Base-by-base conservation (phyloP, 139 green algal genomes). In the Pleodorina starrii region DNA sequence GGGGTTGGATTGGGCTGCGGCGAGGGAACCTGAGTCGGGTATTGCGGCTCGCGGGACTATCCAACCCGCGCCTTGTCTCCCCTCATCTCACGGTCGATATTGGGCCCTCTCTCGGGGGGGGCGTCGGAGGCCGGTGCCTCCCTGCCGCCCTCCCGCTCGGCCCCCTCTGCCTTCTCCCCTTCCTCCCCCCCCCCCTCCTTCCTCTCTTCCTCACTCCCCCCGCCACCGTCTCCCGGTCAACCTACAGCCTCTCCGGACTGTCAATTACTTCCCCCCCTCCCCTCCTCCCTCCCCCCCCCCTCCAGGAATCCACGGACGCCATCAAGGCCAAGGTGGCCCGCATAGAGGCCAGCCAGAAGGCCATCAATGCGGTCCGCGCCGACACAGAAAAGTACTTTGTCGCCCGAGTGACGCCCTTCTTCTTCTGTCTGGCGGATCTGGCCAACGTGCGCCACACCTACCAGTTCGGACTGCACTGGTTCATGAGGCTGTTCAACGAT, bases 391-490 rank as follows among this genome's bases (percentile, higher is more conserved):
- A 90, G 78, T 80, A 90, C 60, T 89, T 93, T 35, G 90, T 91
- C 38, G 84, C 86, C 0, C 81, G 83, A 29, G 90, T 93, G 50
- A 74, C 72, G 35, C 72, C 81, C 25, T 89, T 91, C 63, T 93
- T 93, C 86, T 93, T 93, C 63, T 71, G 85, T 32, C 86, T 93
- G 23, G 60, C 69, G 21, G 90, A 93, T 63, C 72, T 93, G 46
- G 51, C 86, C 50, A 74, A 76, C 36, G 82, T 93, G 38, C 81
- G 86, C 1, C 86, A 93, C 60, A 84, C 85, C n/a, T 93, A 93
- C 86, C 90, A 93, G 82, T 93, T 93, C 86, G 71, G 69, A 32
- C 86, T 93, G 35, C 48, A 74, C n/a, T 93, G 90, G 90, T 93
- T 93, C 86, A 78, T 82, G 60, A 59, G 46, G 19, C 90, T 93